Conservation (phyloP, 345 rosid genomes). For the Nephelium lappaceum region DNA sequence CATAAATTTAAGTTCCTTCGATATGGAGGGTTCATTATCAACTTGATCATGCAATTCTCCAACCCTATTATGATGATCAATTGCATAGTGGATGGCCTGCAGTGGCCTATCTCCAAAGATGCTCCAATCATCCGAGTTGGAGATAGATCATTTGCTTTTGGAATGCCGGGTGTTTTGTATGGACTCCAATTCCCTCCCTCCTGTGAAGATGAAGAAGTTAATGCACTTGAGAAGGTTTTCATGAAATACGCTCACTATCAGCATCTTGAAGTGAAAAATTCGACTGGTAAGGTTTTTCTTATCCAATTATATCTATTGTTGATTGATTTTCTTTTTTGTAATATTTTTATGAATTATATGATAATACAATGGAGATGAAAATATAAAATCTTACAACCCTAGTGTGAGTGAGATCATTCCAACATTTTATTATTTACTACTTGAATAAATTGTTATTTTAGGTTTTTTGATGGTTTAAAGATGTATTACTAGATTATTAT, state of each 20-base stretch:
- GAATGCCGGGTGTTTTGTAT: conserved; percentile 21
- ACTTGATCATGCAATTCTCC: not conserved
- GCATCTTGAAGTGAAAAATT: not conserved
- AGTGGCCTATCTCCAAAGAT: conserved; percentile 27
- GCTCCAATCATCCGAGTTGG: conserved; percentile 16
- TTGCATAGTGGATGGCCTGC: conserved; percentile 11
- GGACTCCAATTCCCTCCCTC: conserved; percentile 23
- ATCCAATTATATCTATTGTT: not conserved
- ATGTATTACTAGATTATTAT: too few relatives aligned
- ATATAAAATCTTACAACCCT: too few relatives aligned
- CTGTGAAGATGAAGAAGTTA: conserved; percentile 3
- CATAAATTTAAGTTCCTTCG: conserved; percentile 3
- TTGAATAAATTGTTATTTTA: too few relatives aligned
- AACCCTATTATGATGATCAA: conserved; percentile 13
- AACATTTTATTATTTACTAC: too few relatives aligned
- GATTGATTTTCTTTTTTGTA: too few relatives aligned
- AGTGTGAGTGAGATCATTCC: too few relatives aligned
- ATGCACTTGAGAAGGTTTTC: conserved; percentile 22
- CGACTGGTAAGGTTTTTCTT: not conserved
- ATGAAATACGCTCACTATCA: conserved; percentile 14
- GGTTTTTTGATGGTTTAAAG: too few relatives aligned
- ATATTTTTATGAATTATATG: too few relatives aligned
- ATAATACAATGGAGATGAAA: too few relatives aligned
- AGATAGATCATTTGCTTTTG: conserved; percentile 20
- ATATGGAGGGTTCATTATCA: conserved; percentile 16